These are phyloP conservation scores for Colletotrichum paranaense DNA, from an alignment of 2,329 filamentous ascomycete species.

Conservation along the genomic window DNA sequence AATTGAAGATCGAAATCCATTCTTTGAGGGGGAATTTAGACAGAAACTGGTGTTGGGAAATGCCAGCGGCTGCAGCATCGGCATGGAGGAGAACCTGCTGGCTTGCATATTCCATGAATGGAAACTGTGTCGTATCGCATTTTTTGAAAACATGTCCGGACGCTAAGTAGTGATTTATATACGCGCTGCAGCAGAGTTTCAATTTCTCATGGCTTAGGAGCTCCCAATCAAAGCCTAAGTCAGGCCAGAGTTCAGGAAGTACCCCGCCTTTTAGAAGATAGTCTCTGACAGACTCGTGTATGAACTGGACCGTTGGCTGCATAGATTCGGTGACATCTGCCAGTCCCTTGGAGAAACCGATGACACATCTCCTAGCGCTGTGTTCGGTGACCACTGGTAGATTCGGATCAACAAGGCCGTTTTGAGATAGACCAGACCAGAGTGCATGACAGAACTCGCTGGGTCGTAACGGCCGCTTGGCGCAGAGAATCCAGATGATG, in stretches of 20 bases:
- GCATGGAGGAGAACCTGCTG: too few species aligned
- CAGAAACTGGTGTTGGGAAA: constrained; percentile 46
- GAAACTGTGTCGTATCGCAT: too few species aligned
- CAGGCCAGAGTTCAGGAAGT: constrained; percentile 44
- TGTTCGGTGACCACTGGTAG: constrained; percentile 36
- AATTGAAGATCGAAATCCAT: constrained; percentile 47
- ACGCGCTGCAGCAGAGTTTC: constrained; percentile 54
- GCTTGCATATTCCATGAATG: constrained; percentile 62
- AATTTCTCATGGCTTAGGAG: constrained; percentile 53
- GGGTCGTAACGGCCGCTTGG: constrained; percentile 53
- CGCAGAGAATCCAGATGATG: constrained; percentile 65
- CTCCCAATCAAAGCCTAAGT: constrained; percentile 44
- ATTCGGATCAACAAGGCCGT: constrained; percentile 37
- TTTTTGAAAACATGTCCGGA: too few species aligned
- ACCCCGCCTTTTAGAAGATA: constrained; percentile 54
- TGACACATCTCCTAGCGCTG: constrained; percentile 47
- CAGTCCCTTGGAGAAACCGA: constrained; percentile 61
- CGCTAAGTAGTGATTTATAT: constrained; percentile 43
- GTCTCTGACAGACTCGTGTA: constrained; percentile 63
- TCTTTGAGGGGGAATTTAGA: constrained; percentile 39
- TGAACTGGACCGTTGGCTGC: constrained; percentile 58
- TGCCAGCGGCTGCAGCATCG: constrained; percentile 45
- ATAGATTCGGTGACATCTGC: constrained; percentile 52
- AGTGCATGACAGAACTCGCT: constrained; percentile 59
- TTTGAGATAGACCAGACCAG: constrained; percentile 36